A percentile compares a stretch with the other conserved stretches of the same genome.
These are phyloP conservation scores for Ascodesmis nigricans DNA, from an alignment of 495 filamentous ascomycete genomes.

Conservation along the genomic window DNA sequence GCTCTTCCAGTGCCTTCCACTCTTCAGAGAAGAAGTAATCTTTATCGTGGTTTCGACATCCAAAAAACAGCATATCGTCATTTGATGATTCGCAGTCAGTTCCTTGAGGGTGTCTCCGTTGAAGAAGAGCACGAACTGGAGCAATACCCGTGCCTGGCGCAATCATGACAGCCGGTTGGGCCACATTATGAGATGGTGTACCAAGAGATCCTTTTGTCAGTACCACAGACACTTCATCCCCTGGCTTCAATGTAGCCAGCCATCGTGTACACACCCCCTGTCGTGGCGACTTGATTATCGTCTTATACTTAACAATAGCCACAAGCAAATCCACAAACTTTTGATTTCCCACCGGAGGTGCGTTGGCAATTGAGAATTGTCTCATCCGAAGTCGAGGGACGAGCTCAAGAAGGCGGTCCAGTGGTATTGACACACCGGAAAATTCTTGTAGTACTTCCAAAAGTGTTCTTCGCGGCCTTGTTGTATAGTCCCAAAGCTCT, in stretches of 20 bases:
- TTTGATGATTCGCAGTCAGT: conserved; percentile 20
- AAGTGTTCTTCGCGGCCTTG: conserved; percentile 73
- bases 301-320: conserved; percentile 81
- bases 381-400: conserved; percentile 57
- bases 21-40: conserved; percentile 70
- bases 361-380: conserved; percentile 63
- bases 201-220: conserved; percentile 10
- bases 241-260: conserved; percentile 37
- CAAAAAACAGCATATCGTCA: conserved; percentile 43
- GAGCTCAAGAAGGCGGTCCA: conserved; percentile 40
- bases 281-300: conserved; percentile 63
- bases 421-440: conserved; percentile 58
- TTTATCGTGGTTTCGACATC: conserved; percentile 44
- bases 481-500: conserved; percentile 89
- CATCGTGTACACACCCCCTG: conserved; percentile 83
- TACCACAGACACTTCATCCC: conserved; percentile 33
- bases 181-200: conserved; percentile 19
- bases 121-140: conserved; percentile 59
- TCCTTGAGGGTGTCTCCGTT: conserved; percentile 34
- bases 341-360: conserved; percentile 5
- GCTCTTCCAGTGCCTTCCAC: conserved; percentile 30
- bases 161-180: conserved; percentile 50
- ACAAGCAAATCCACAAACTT: conserved; percentile 50
- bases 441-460: conserved; percentile 86
- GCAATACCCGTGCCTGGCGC: conserved; percentile 83